A percentile compares a stretch with the other conserved stretches of the same genome.
Evolutionary conservation across 768 basidiomycete species (phyloP).

Genomic region (Boletus tylopilopsis): DNA sequence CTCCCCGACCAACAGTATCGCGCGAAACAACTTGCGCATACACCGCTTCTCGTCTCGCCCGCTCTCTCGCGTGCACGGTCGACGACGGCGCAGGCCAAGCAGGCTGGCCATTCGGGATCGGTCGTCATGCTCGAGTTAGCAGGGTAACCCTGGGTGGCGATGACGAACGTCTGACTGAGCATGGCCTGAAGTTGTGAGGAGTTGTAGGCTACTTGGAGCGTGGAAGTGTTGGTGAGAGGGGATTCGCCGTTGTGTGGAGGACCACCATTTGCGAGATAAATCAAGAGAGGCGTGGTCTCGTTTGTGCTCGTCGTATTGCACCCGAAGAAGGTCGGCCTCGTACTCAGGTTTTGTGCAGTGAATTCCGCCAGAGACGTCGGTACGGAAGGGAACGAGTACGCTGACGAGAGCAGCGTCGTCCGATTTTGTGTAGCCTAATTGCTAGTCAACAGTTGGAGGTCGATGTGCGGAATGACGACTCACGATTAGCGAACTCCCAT

Average conservation of each 20-base stretch:
- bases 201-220: constrained; percentile 36
- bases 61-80: constrained; percentile 39
- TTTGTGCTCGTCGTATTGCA: constrained; percentile 30
- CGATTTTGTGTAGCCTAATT: constrained; percentile 37
- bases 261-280: constrained; percentile 59
- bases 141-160: constrained; percentile 43
- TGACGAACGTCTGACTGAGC: constrained; percentile 42
- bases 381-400: constrained; percentile 33
- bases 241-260: constrained; percentile 36
- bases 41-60: constrained; percentile 25
- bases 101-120: constrained; percentile 44
- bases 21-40: constrained; percentile 29
- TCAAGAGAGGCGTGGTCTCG: constrained; percentile 41
- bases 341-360: constrained; percentile 33
- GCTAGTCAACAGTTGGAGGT: background rate
- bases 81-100: constrained; percentile 49
- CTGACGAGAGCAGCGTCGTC: constrained; percentile 30
- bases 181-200: constrained; percentile 38
- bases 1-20: constrained; percentile 32
- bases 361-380: constrained; percentile 29
- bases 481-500: constrained; percentile 27
- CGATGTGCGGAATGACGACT: background rate
- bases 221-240: constrained; percentile 43
- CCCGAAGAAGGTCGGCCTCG: constrained; percentile 45
- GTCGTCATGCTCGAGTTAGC: constrained; percentile 21